Evolutionary conservation across 805 yeast species (phyloP), one percentile per base, ranked within the genome.

Genomic region (Metschnikowia anglica): DNA sequence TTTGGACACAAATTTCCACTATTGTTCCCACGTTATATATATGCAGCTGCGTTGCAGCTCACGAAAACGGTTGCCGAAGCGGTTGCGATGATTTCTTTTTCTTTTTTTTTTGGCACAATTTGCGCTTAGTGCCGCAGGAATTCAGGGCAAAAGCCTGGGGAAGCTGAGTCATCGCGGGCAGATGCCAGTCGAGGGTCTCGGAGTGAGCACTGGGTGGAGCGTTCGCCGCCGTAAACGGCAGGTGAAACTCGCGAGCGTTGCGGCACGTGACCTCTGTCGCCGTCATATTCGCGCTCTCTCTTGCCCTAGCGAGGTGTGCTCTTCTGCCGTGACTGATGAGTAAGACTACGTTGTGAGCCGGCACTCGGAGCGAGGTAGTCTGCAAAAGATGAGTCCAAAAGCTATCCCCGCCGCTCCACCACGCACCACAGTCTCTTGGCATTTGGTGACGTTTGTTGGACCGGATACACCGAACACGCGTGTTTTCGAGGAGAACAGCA

Each of bases 111-210:
- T 6, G 43, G 30, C 5, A n/a, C 26, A 5, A 18, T 3, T 16
- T 29, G 43, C 43, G 43, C 39, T 28, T 40, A 28, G 39, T 25
- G 43, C 43, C 43, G 43, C 43, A 40, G 28, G 7, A 10, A 12
- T 8, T 8, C 29, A 21, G 38, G 43, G 43, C 34, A 21, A 40
- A 40, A 28, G 31, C 43, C 39, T 25, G 43, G 39, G 43, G 21
- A 34, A 7, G 34, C 39, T 40, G 43, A 40, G 39, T 40, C 43
- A 40, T 34, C 23, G 19, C 34, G 13, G 24, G 12, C 12, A 20
- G 43, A 39, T 28, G 43, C 43, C 41, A 18, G 43, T 13, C 21
- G 43, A 15, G 25, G 28, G 35, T 10, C 17, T 7, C 21, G 13
- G 31, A 11, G 36, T 17, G 15, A 2, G 17, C 15, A 16, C 11